Conservation (phyloP, 371 early-diverging fungal species). For the Apophysomyces trapeziformis region DNA sequence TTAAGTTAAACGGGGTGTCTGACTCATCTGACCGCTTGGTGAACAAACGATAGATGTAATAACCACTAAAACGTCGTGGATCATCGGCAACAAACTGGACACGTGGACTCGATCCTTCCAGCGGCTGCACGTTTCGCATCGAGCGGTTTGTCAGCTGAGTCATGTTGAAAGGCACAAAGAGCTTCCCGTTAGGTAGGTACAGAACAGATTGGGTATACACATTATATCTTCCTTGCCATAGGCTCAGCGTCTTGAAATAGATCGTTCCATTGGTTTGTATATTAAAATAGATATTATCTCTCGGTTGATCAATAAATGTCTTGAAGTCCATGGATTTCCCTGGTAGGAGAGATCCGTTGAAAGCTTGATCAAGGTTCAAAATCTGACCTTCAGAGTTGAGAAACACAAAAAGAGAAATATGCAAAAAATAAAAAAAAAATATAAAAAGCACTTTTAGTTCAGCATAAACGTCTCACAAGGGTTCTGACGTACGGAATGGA, state of each 20-base stretch:
- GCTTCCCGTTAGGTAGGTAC: constrained; percentile 1
- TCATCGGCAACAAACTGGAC: constrained; percentile 10
- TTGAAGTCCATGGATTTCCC: constrained; percentile 14
- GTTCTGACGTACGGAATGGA: constrained; percentile 13
- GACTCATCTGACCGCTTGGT: not conserved
- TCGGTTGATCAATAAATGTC: constrained; percentile 13
- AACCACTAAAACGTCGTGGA: constrained; percentile 14
- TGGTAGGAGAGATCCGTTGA: not conserved
- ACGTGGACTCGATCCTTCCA: constrained; percentile 3
- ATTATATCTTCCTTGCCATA: constrained; percentile 12
- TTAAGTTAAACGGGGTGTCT: not conserved
- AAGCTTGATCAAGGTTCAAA: not conserved
- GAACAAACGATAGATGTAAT: constrained; percentile 12
- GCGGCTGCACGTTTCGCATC: constrained; percentile 4
- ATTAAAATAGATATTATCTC: constrained; percentile 3
- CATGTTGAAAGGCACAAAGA: constrained; percentile 2
- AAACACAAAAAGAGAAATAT: not conserved
- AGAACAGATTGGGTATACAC: constrained; percentile 2
- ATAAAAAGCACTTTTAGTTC: too few relatives aligned
- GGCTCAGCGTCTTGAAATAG: constrained; percentile 7
- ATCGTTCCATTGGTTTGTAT: constrained; percentile 10
- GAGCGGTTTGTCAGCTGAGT: constrained; percentile 10
- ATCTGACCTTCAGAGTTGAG: not conserved
- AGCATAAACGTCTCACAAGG: not conserved
- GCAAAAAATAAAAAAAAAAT: too few relatives aligned